Evolutionary conservation across 139 green algal species (phyloP), one percentile per base, ranked within the genome.

Genomic region (Mesotaenium endlicherianum): DNA sequence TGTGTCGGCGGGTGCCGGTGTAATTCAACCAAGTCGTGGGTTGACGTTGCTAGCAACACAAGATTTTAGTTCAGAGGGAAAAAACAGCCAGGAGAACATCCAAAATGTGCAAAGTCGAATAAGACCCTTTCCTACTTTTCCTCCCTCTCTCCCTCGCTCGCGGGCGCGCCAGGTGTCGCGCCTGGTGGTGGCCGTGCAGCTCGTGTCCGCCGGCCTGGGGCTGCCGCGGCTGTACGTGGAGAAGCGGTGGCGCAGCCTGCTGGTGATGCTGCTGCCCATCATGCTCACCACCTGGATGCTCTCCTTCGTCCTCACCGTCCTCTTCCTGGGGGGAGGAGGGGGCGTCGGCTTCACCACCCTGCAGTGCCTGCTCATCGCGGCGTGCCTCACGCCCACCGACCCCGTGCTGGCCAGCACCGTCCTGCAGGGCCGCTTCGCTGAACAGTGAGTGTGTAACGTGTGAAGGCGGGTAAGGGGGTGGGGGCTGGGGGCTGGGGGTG

Each of bases 371-470:
- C 43, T 71, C 4, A 80, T 84, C 2, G 77, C 59, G 14, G 77
- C 77, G 34, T 80, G 59, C 39, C 59, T 84, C 59, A 84, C 77
- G 69, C 77, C 77, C 41, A 84, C 77, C 5, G 77, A 84, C 36
- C 77, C 77, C 5, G 59, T 84, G 30, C 58, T 84, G 16, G 58
- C 77, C 43, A 68, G 39, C n/a, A 78, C 77, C 38, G 17, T 84
- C 43, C 30, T 84, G 34, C 36, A 84, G 58, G 77, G 77, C 43
- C 58, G 59, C 20, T 84, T 79, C 40, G 77, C 77, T 78, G 77
- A 74, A 60, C 11, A n/a, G 77, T 84, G 47, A 53, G 58, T 80
- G 40, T 26, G 20, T 64, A 34, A n/a, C 4, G 53, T 17, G 53
- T 17, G 2, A 64, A 5, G 53, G 2, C 31, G 4, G 53, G 34